A percentile compares a stretch with the other conserved stretches of the same genome.
These are phyloP conservation scores for Aspergillus bertholletiae DNA, from an alignment of 495 filamentous ascomycete species.

Conservation along the genomic window DNA sequence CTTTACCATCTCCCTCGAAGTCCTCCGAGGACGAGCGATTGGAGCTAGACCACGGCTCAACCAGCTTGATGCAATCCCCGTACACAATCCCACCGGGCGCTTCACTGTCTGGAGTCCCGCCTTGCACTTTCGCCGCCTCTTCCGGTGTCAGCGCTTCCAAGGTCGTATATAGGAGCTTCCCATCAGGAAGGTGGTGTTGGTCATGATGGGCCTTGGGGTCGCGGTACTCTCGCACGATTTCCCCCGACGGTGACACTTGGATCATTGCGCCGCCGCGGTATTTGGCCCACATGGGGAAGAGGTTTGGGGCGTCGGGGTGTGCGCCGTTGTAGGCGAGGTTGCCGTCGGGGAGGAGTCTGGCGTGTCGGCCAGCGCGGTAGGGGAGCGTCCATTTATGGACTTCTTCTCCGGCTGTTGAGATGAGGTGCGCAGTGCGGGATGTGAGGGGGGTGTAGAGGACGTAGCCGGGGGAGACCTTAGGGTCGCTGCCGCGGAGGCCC, in stretches of 20 bases:
- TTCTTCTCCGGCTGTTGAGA: constrained; percentile 39
- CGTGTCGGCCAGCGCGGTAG: constrained; percentile 38
- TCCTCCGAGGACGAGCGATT: constrained; percentile 20
- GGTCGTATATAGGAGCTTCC: constrained; percentile 39
- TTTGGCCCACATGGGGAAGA: constrained; percentile 45
- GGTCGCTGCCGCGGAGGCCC: constrained; percentile 39
- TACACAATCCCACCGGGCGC: constrained; percentile 35
- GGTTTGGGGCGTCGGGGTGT: constrained; percentile 33
- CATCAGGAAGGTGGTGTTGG: constrained; percentile 43
- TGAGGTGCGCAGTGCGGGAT: constrained; percentile 35
- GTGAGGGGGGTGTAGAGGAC: constrained; percentile 42
- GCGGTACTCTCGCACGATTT: constrained; percentile 33
- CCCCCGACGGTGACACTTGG: constrained; percentile 32
- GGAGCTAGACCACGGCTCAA: constrained; percentile 22
- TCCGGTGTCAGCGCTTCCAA: constrained; percentile 34
- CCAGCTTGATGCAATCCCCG: constrained; percentile 44
- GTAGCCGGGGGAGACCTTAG: constrained; percentile 37
- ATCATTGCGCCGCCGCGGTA: constrained; percentile 46
- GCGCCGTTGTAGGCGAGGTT: constrained; percentile 44
- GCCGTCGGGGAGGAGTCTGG: constrained; percentile 38
- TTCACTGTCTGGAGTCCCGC: constrained; percentile 39
- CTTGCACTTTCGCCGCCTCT: constrained; percentile 30
- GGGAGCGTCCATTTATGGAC: constrained; percentile 43
- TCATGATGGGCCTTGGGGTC: constrained; percentile 46
- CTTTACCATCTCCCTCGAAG: constrained; percentile 21